These are phyloP conservation scores for Trichophyton benhamiae DNA, from an alignment of 2,329 filamentous ascomycete genomes.

Conservation along the genomic window DNA sequence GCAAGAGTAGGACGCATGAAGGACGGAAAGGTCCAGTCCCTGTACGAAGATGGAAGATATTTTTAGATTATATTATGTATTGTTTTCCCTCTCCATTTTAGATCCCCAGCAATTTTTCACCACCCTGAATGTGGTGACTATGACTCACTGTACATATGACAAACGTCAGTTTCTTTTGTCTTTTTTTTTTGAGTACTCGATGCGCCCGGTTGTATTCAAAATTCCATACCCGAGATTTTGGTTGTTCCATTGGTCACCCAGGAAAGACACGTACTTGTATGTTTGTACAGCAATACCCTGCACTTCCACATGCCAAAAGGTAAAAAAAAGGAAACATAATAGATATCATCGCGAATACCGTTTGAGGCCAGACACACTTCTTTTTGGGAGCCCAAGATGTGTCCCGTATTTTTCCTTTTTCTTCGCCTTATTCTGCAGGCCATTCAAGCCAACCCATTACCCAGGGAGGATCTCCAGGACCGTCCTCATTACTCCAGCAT, in stretches of 20 bases:
- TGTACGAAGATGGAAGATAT: slow-evolving; percentile 31
- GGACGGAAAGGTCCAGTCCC: slow-evolving; percentile 32
- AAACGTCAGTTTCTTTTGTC: slow-evolving; percentile 2
- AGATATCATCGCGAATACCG: neutral
- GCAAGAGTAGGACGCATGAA: slow-evolving; percentile 39
- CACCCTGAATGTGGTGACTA: neutral
- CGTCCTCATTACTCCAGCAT: slow-evolving; percentile 34
- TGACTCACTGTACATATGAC: slow-evolving; percentile 4
- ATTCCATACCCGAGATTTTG: neutral
- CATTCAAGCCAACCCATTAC: neutral
- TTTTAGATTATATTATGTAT: slow-evolving; percentile 10
- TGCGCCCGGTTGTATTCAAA: neutral
- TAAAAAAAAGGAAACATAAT: neutral
- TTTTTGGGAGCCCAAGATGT: neutral
- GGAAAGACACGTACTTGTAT: slow-evolving; percentile 1
- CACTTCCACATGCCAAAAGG: neutral
- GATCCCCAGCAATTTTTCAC: neutral
- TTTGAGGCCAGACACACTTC: neutral
- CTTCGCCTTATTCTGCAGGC: neutral
- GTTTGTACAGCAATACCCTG: neutral
- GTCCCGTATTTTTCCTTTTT: neutral
- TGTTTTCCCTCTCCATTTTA: neutral
- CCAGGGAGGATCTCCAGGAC: slow-evolving; percentile 26
- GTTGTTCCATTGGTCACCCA: neutral
- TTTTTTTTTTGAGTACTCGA: neutral